These are phyloP conservation scores for Populus tremula DNA, from an alignment of 345 rosid genomes.

Conservation along the genomic window DNA sequence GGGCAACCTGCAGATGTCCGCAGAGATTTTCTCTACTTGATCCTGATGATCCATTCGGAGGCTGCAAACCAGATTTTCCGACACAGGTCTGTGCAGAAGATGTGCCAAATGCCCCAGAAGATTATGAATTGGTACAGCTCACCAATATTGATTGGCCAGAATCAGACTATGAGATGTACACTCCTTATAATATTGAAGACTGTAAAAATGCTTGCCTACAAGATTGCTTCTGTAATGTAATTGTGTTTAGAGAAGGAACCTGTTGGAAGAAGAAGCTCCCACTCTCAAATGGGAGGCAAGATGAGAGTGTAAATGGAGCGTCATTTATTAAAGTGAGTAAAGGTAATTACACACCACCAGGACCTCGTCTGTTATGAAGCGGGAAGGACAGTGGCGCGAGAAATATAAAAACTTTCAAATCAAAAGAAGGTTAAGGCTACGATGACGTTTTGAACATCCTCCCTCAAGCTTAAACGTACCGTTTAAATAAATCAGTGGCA, in stretches of 20 bases:
- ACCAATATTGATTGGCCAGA: neutral
- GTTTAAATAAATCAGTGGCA: too few relatives aligned
- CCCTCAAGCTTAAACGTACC: too few relatives aligned
- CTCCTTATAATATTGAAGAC: neutral
- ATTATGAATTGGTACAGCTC: neutral
- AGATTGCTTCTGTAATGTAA: neutral
- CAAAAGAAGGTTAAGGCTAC: too few relatives aligned
- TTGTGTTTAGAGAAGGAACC: constrained; percentile 3
- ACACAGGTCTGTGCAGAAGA: neutral
- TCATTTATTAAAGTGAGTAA: neutral
- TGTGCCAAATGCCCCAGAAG: neutral
- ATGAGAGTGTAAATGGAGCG: neutral
- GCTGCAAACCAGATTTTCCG: constrained; percentile 11
- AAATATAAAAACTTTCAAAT: too few relatives aligned
- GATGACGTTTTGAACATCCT: too few relatives aligned
- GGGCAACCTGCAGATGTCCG: constrained; percentile 26
- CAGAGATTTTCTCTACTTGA: constrained; percentile 8
- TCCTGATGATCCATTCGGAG: neutral
- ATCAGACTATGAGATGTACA: constrained; percentile 15
- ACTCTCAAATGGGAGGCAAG: constrained; percentile 29
- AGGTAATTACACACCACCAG: too few relatives aligned
- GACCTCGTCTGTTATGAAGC: too few relatives aligned
- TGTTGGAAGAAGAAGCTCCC: constrained; percentile 47
- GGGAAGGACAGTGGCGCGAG: too few relatives aligned
- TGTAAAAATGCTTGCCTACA: neutral